phyloP scores from a whole-genome alignment of 345 rosid genomes.

The Mercurialis annua region DNA sequence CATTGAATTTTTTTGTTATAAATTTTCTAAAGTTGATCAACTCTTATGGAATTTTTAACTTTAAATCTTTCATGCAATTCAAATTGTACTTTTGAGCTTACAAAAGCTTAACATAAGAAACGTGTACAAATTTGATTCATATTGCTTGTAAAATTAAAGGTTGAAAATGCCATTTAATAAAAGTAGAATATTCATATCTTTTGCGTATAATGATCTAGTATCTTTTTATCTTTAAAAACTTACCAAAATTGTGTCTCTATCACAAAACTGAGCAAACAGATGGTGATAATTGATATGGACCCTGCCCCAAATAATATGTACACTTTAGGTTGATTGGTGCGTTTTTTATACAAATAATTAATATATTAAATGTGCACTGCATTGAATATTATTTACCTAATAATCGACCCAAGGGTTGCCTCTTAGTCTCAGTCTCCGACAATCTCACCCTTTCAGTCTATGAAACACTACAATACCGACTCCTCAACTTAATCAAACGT shows the following conservation, averaged over 20 bases:
- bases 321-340: not conserved
- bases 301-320: not conserved
- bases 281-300: not conserved
- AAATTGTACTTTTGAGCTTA: too few species aligned
- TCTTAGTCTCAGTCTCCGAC: not conserved
- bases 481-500: conserved; percentile 46
- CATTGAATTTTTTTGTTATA: too few species aligned
- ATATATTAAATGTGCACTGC: not conserved
- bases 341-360: not conserved
- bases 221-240: too few species aligned
- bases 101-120: too few species aligned
- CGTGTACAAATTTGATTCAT: too few species aligned
- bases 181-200: too few species aligned
- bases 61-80: too few species aligned
- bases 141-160: too few species aligned
- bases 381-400: not conserved
- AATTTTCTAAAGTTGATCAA: too few species aligned
- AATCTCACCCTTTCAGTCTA: conserved; percentile 38
- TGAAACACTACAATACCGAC: conserved; percentile 28
- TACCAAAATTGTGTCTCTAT: not conserved
- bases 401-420: not conserved
- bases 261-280: not conserved
- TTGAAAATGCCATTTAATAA: too few species aligned
- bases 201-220: too few species aligned
- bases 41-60: too few species aligned